These are phyloP conservation scores for Botrytis paeoniae DNA, from an alignment of 2,329 filamentous ascomycete genomes.

Conservation along the genomic window DNA sequence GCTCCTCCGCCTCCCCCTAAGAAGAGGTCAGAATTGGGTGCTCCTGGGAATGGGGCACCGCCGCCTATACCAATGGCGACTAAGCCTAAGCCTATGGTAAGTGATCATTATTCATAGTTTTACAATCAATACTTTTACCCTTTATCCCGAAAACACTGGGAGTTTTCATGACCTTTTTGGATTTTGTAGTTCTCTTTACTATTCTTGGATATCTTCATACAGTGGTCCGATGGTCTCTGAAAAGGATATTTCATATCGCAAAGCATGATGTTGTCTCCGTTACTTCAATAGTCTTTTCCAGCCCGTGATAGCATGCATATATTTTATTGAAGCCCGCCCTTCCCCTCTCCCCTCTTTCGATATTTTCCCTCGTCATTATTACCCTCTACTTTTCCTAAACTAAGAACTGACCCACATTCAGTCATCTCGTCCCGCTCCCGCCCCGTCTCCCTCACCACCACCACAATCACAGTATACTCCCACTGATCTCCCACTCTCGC, in stretches of 20 bases:
- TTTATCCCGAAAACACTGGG: neutral
- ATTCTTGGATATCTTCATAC: neutral
- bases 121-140: neutral
- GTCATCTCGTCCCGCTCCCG: neutral
- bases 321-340: neutral
- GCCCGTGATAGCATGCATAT: neutral
- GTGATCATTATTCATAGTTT: conserved; percentile 29
- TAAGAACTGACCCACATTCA: neutral
- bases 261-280: neutral
- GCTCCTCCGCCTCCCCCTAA: conserved; percentile 38
- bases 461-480: neutral
- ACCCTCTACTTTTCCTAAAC: neutral
- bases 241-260: neutral
- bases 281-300: neutral
- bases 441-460: neutral
- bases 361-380: neutral
- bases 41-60: conserved; percentile 22
- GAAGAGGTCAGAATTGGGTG: conserved; percentile 30
- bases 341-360: neutral
- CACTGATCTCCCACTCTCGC: conserved; percentile 33
- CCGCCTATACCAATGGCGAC: conserved; percentile 35
- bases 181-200: neutral
- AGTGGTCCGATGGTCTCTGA: neutral
- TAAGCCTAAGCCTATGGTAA: conserved; percentile 39
- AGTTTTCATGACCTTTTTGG: neutral